phyloP scores from a whole-genome alignment of 495 filamentous ascomycete species.

The Penicillium roqueforti region DNA sequence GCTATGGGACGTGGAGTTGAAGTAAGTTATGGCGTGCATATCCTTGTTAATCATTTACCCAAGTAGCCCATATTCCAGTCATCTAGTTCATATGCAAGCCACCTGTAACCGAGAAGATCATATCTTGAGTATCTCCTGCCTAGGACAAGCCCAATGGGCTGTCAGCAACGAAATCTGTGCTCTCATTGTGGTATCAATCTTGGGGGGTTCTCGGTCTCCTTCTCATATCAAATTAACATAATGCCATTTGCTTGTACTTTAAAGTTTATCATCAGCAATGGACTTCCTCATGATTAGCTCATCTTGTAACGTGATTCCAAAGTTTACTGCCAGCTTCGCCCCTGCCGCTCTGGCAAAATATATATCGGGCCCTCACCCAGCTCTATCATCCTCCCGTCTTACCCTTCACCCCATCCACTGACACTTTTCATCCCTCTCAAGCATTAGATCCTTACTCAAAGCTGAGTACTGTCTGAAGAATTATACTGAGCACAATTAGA shows the following conservation, averaged over 20 bases:
- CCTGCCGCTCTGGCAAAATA: constrained; percentile 5
- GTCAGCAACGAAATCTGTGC: neutral
- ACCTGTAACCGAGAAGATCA: neutral
- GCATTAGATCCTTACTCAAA: neutral
- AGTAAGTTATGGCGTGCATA: neutral
- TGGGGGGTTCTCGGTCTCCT: neutral
- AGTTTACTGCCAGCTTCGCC: neutral
- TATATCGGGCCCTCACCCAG: neutral
- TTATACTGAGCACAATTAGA: neutral
- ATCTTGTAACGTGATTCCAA: neutral
- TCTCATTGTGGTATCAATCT: neutral
- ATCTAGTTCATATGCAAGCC: neutral
- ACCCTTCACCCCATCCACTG: neutral
- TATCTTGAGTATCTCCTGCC: neutral
- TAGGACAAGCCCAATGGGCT: neutral
- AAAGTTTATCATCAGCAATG: neutral
- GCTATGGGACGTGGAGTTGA: neutral
- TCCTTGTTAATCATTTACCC: neutral
- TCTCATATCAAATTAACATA: neutral
- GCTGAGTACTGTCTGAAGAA: neutral
- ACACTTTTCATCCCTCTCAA: neutral
- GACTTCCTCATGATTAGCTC: neutral
- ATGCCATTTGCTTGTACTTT: neutral
- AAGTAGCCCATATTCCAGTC: neutral
- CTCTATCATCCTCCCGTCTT: neutral